phyloP scores from a whole-genome alignment of 805 yeast species.

The Schizosaccharomyces japonicus region DNA sequence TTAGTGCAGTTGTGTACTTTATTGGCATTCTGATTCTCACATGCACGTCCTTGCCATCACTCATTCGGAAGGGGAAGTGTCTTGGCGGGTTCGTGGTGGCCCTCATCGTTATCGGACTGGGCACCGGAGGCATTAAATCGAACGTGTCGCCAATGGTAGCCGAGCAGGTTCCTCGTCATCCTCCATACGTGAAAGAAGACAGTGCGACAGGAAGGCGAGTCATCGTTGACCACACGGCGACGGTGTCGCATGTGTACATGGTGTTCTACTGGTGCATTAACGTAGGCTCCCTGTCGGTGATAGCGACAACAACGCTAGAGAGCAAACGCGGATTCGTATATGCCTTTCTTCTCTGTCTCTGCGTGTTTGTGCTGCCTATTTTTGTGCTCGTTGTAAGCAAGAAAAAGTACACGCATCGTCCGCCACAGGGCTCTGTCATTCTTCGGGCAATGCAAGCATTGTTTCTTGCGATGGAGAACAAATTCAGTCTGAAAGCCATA shows the following conservation, averaged over 20 bases:
- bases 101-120: conserved; percentile 41
- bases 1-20: conserved; percentile 34
- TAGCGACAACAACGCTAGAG: conserved; percentile 58
- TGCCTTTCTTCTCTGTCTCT: conserved; percentile 32
- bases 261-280: conserved; percentile 55
- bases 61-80: conserved; percentile 23
- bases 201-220: conserved; percentile 45
- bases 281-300: conserved; percentile 47
- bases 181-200: conserved; percentile 33
- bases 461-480: conserved; percentile 24
- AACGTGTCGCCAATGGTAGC: conserved; percentile 56
- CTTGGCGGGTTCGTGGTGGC: conserved; percentile 38
- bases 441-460: conserved; percentile 27
- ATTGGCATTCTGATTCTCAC: conserved; percentile 40
- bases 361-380: conserved; percentile 37
- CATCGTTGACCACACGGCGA: conserved; percentile 42
- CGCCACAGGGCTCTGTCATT: conserved; percentile 38
- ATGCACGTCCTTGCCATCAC: conserved; percentile 43
- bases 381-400: conserved; percentile 29
- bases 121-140: conserved; percentile 63
- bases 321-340: conserved; percentile 8
- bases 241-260: conserved; percentile 53
- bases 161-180: conserved; percentile 40
- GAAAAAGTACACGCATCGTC: conserved; percentile 31
- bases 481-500: conserved; percentile 15